These are phyloP conservation scores for Rhizomucor pusillus DNA, from an alignment of 371 early-diverging fungal species.

Conservation along the genomic window DNA sequence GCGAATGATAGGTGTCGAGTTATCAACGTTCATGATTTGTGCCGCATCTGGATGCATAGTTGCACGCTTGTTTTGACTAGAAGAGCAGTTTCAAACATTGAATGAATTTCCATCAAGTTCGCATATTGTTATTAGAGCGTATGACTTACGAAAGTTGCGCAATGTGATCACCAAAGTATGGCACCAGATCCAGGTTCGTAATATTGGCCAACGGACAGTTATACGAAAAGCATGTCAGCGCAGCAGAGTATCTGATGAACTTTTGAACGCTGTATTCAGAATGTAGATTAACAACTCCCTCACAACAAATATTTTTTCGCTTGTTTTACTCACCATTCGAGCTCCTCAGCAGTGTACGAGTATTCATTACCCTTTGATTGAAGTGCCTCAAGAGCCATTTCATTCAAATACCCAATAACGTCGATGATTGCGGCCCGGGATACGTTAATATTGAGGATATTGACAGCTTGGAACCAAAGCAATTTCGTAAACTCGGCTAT, in stretches of 20 bases:
- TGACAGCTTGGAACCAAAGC: constrained; percentile 50
- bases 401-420: constrained; percentile 41
- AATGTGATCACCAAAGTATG: constrained; percentile 28
- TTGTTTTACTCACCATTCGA: neutral
- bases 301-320: neutral
- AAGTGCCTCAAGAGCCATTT: constrained; percentile 27
- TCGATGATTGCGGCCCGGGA: constrained; percentile 36
- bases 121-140: too few species aligned
- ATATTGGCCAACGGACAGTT: constrained; percentile 38
- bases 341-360: constrained; percentile 15
- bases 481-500: constrained; percentile 38
- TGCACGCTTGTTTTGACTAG: constrained; percentile 29
- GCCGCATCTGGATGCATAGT: constrained; percentile 23
- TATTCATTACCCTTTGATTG: constrained; percentile 19
- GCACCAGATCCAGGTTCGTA: constrained; percentile 37
- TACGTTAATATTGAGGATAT: constrained; percentile 23
- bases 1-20: constrained; percentile 29
- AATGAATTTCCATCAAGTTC: too few species aligned
- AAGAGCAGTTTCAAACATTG: neutral
- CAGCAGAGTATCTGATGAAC: constrained; percentile 40
- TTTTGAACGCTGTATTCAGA: constrained; percentile 19
- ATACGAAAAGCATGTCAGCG: constrained; percentile 37
- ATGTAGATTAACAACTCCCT: neutral
- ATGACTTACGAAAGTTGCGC: constrained; percentile 29
- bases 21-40: constrained; percentile 22